Evolutionary conservation across 192 early-diverging fungal species (phyloP).

Genomic region (Backusella mclennaniae): DNA sequence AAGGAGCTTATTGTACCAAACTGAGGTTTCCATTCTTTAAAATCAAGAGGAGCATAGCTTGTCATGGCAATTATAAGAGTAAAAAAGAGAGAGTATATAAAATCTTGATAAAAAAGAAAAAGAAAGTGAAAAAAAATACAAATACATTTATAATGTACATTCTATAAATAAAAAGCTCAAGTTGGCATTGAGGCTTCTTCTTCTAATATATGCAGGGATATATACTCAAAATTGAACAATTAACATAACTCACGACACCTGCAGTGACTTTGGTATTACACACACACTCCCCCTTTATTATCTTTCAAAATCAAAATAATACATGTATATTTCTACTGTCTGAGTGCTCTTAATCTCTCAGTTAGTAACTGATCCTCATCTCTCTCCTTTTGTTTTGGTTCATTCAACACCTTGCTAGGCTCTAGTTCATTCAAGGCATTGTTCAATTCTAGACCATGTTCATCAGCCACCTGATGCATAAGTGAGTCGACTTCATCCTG

Average conservation of each 20-base stretch:
- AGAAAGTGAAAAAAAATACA: not conserved
- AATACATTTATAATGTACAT: not conserved
- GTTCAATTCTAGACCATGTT: slow-evolving; percentile 90
- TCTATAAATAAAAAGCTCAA: not conserved
- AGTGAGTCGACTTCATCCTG: slow-evolving; percentile 90
- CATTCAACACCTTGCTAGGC: slow-evolving; percentile 40
- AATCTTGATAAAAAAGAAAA: not conserved
- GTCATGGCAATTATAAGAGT: not conserved
- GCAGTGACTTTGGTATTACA: no score
- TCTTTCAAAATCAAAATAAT: not conserved
- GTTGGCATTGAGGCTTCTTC: not conserved
- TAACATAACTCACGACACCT: not conserved
- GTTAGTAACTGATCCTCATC: slow-evolving; percentile 46
- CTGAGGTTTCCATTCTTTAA: not conserved
- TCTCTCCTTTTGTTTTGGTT: slow-evolving; percentile 36
- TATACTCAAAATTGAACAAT: no score
- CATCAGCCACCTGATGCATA: slow-evolving; percentile 97
- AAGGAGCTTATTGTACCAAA: slow-evolving; percentile 1
- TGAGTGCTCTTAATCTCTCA: slow-evolving; percentile 44
- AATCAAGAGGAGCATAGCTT: not conserved
- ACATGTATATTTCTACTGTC: slow-evolving; percentile 31
- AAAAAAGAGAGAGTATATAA: not conserved
- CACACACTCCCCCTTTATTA: not conserved
- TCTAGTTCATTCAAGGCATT: slow-evolving; percentile 56
- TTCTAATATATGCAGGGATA: no score